Base-by-base conservation (phyloP, 345 rosid genomes). In the Theobroma cacao region DNA sequence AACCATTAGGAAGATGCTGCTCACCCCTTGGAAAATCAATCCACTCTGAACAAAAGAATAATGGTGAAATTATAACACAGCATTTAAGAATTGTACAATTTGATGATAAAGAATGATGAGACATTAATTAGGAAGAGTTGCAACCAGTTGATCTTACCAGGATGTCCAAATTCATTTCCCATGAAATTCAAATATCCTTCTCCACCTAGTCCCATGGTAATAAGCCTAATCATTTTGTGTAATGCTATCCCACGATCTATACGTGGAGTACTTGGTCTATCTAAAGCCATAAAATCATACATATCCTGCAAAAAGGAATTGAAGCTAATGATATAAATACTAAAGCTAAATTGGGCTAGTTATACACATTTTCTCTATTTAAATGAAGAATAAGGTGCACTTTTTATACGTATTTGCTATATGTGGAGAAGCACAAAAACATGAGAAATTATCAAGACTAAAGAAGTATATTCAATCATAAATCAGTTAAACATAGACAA, bases 101-200 rank as follows among this genome's bases (percentile, higher is more conserved):
- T 22, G 14, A 65, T 3, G 0, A 67, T 36, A 63, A 53, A 75
- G 41, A 55, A 72, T 33, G 64, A 52, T 36, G 55, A 74, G 38
- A 41, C 33, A 26, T 48, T 60, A 66, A 41, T 38, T 5, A 22
- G 47, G 24, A 81, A 62, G 28, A 59, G 67, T 52, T 59, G 53
- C 30, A 62, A 65, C 48, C 59, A 64, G 40, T 47, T 45, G 30
- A 76, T 78, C 80, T 80, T 87, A 93, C 99, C 99, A 14, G 99
- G 98, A 84, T 95, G 99, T 73, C 99, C 99, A 84, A 95, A 95
- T 85, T 95, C 99, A 86, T 95, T 95, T 77, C 99, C 99, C 99
- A 95, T 95, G 80, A 95, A 95, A 82, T 93, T 95, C 83, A 95
- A 87, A 87, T 95, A 95, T 79, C 94, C 98, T 89, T 95, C 99